These are phyloP conservation scores for Wickerhamiella sergipiensis DNA, from an alignment of 805 yeast genomes.

Conservation along the genomic window DNA sequence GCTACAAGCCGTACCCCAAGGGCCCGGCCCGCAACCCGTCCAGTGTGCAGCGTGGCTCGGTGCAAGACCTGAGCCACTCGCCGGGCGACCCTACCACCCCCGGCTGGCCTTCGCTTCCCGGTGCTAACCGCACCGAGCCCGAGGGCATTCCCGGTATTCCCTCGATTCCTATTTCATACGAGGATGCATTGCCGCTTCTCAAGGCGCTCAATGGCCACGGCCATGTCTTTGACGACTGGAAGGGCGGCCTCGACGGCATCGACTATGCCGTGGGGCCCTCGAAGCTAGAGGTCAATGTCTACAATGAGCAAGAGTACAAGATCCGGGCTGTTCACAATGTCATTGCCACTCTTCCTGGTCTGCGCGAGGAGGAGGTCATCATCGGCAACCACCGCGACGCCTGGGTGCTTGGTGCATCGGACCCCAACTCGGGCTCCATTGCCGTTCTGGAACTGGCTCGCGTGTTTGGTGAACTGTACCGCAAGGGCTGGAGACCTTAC, in stretches of 20 bases:
- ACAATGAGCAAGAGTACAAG: constrained; percentile 47
- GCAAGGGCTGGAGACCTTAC: constrained; percentile 57
- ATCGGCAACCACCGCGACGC: constrained; percentile 72
- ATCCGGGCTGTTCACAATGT: constrained; percentile 51
- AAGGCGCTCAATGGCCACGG: constrained; percentile 48
- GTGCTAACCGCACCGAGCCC: constrained; percentile 36
- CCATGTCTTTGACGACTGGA: constrained; percentile 26
- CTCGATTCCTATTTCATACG: constrained; percentile 51
- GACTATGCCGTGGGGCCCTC: constrained; percentile 43
- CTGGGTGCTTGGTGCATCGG: constrained; percentile 72
- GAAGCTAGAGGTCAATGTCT: constrained; percentile 35
- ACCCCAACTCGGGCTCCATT: constrained; percentile 66
- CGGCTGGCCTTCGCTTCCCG: constrained; percentile 44
- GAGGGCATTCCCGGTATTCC: constrained; percentile 51
- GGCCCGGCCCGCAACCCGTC: constrained; percentile 73
- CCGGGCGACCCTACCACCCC: constrained; percentile 80
- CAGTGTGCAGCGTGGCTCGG: constrained; percentile 65
- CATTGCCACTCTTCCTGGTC: constrained; percentile 46
- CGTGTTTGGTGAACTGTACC: constrained; percentile 37
- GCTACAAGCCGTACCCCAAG: constrained; percentile 51
- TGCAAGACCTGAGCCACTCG: constrained; percentile 40
- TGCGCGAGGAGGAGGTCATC: constrained; percentile 40
- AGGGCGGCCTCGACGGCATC: constrained; percentile 32
- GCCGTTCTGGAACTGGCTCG: constrained; percentile 50
- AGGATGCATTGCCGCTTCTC: constrained; percentile 51